Percentiles rank a stretch among this genome's conserved stretches.
phyloP scores from a whole-genome alignment of 2,329 filamentous ascomycete species.

The Monosporascus sp. region DNA sequence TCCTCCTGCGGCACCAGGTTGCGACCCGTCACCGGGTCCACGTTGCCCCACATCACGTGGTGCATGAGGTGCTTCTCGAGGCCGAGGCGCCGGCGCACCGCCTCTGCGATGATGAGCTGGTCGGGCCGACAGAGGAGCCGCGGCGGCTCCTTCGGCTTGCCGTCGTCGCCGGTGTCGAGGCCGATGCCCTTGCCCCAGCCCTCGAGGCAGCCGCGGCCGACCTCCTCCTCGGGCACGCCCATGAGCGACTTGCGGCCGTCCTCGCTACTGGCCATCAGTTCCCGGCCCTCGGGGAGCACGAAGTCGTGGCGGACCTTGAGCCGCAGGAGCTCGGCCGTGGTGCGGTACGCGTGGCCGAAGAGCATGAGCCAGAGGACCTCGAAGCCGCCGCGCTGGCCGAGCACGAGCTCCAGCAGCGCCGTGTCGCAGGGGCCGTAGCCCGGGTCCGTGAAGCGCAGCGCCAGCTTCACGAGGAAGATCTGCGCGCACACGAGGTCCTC shows the following conservation, averaged over 20 bases:
- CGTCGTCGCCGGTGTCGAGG: conserved; percentile 19
- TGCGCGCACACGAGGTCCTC: conserved; percentile 56
- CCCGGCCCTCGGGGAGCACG: conserved; percentile 1
- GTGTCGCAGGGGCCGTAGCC: conserved; percentile 45
- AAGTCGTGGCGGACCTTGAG: conserved; percentile 56
- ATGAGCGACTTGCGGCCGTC: conserved; percentile 30
- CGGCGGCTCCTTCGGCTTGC: conserved; percentile 48
- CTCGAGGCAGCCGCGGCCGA: conserved; percentile 50
- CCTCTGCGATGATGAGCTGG: conserved; percentile 48
- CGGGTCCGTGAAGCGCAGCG: conserved; percentile 64
- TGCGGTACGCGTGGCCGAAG: conserved; percentile 47
- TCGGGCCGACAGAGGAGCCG: no score
- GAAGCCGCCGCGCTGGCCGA: conserved; percentile 53
- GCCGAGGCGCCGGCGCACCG: conserved; percentile 43
- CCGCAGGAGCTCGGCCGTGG: conserved; percentile 45
- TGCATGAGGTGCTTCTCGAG: conserved; percentile 49
- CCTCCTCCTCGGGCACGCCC: conserved; percentile 45
- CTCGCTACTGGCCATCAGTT: neutral
- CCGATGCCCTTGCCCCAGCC: conserved; percentile 45
- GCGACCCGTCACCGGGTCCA: conserved; percentile 46
- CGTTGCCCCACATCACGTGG: conserved; percentile 59
- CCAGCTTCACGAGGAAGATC: conserved; percentile 66
- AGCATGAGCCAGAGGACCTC: conserved; percentile 54
- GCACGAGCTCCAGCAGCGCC: conserved; percentile 49
- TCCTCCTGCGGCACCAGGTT: conserved; percentile 46